Evolutionary conservation across 805 yeast species (phyloP).

Genomic region (Sungouiella thailandica): DNA sequence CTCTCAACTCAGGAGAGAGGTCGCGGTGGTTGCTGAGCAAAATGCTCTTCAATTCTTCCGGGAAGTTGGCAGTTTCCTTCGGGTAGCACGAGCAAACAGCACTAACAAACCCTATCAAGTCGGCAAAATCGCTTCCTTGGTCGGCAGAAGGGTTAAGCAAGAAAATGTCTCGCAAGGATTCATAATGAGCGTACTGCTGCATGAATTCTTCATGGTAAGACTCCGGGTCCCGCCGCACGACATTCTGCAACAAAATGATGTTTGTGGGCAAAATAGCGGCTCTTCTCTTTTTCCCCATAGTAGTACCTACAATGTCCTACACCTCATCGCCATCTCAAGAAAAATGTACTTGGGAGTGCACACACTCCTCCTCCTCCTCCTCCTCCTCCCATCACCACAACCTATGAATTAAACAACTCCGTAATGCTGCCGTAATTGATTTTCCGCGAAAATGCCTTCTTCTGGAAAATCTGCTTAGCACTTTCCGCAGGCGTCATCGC

Average conservation of each 20-base stretch:
- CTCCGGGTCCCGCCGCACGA: constrained; percentile 89
- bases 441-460: constrained; percentile 78
- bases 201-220: constrained; percentile 92
- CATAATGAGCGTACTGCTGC: constrained; percentile 90
- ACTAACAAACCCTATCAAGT: constrained; percentile 82
- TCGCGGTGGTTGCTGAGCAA: constrained; percentile 73
- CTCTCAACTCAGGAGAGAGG: constrained; percentile 79
- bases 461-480: constrained; percentile 70
- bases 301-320: background rate
- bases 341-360: background rate
- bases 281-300: constrained; percentile 83
- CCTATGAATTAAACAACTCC: constrained; percentile 31
- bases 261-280: constrained; percentile 92
- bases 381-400: constrained; percentile 4
- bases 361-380: background rate
- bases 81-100: constrained; percentile 92
- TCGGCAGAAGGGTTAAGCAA: constrained; percentile 54
- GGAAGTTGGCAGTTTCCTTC: constrained; percentile 78
- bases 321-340: constrained; percentile 10
- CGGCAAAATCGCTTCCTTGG: constrained; percentile 56
- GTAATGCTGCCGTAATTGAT: constrained; percentile 83
- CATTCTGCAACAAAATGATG: constrained; percentile 83
- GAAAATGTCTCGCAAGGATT: constrained; percentile 83
- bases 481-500: constrained; percentile 66
- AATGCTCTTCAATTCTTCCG: constrained; percentile 69